A percentile compares a stretch with the other conserved stretches of the same genome.
Evolutionary conservation across 768 basidiomycete genomes (phyloP).

Genomic region (Termitomyces sp.): DNA sequence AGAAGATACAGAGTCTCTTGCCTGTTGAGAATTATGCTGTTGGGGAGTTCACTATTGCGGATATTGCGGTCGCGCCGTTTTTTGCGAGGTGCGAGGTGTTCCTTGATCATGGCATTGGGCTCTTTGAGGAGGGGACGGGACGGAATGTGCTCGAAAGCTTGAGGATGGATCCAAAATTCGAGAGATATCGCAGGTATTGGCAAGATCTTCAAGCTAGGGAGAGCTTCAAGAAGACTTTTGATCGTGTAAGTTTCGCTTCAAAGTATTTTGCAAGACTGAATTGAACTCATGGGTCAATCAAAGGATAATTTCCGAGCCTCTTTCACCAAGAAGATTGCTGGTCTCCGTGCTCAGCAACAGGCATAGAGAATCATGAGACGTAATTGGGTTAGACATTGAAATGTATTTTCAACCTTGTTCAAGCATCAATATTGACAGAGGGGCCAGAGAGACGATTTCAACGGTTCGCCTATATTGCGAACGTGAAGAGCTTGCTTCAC

Average conservation of each 20-base stretch:
- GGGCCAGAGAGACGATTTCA: not conserved
- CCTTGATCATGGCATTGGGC: slow-evolving; percentile 25
- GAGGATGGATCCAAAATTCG: slow-evolving; percentile 41
- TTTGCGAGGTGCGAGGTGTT: slow-evolving; percentile 45
- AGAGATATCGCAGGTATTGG: slow-evolving; percentile 46
- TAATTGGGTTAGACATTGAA: not conserved
- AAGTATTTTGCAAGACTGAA: not conserved
- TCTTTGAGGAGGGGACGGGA: slow-evolving; percentile 45
- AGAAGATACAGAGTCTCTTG: slow-evolving; percentile 47
- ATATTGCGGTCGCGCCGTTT: slow-evolving; percentile 60
- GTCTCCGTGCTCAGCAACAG: not conserved
- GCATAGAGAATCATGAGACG: not conserved
- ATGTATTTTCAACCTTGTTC: too few relatives aligned
- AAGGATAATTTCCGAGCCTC: not conserved
- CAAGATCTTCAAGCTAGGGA: slow-evolving; percentile 44
- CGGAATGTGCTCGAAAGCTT: slow-evolving; percentile 39
- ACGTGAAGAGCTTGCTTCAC: too few relatives aligned
- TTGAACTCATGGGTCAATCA: not conserved
- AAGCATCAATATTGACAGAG: not conserved
- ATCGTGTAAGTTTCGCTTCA: not conserved
- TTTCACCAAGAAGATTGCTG: not conserved
- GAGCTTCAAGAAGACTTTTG: slow-evolving; percentile 46
- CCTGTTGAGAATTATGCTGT: slow-evolving; percentile 44
- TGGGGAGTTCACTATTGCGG: slow-evolving; percentile 56
- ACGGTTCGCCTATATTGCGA: too few relatives aligned